These are phyloP conservation scores for Cucurbita argyrosperma DNA, from an alignment of 306 rosid species.

Conservation along the genomic window DNA sequence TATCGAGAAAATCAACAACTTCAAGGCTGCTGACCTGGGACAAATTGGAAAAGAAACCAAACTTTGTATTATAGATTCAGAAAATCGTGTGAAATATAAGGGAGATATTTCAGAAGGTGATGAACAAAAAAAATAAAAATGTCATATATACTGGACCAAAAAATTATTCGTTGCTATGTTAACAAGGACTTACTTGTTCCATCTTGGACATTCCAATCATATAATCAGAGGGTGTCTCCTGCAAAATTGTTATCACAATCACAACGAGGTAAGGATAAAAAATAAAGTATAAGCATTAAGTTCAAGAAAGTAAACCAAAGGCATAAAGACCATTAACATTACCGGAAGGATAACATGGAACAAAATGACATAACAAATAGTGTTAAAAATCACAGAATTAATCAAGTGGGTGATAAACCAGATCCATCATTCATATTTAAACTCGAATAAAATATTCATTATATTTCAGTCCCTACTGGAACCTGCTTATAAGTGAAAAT, in stretches of 20 bases:
- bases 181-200: conserved; percentile 50
- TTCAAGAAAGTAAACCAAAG: not conserved
- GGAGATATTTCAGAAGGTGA: not conserved
- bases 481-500: not conserved
- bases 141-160: not conserved
- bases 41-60: conserved; percentile 21
- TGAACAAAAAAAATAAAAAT: not conserved
- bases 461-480: not conserved
- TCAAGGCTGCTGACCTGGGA: conserved; percentile 56
- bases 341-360: not conserved
- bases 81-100: not conserved
- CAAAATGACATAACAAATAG: not conserved
- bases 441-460: not conserved
- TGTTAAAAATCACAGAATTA: not conserved
- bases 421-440: not conserved
- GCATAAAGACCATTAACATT: not conserved
- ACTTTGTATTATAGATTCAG: not conserved
- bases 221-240: conserved; percentile 62
- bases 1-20: conserved; percentile 71
- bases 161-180: not conserved
- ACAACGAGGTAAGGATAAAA: conserved; percentile 11
- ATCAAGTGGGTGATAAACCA: not conserved
- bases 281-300: not conserved
- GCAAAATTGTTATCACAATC: conserved; percentile 16
- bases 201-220: conserved; percentile 75